phyloP scores from a whole-genome alignment of 768 basidiomycete genomes.

The Melanogaster broomeanus region DNA sequence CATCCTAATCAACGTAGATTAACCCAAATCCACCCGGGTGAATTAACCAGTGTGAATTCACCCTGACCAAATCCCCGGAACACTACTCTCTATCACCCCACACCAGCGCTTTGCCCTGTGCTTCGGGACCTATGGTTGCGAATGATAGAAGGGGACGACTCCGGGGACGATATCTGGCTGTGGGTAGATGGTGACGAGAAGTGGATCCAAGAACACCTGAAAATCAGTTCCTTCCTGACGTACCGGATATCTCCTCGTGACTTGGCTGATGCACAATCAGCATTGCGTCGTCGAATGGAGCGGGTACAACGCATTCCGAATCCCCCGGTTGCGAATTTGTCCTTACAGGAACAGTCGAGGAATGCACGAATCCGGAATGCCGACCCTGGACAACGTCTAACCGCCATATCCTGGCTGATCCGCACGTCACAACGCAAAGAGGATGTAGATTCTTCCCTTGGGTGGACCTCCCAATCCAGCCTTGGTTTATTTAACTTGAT shows the following conservation, averaged over 20 bases:
- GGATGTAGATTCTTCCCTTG: neutral
- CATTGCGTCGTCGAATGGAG: neutral
- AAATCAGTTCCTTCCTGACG: too few relatives aligned
- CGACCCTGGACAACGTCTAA: neutral
- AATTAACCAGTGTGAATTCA: too few relatives aligned
- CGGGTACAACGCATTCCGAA: neutral
- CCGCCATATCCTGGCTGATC: neutral
- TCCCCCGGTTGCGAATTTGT: neutral
- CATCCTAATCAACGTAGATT: too few relatives aligned
- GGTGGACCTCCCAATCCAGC: neutral
- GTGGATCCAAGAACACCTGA: neutral
- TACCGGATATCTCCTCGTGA: too few relatives aligned
- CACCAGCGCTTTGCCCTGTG: too few relatives aligned
- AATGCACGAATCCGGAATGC: neutral
- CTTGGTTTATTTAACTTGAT: neutral
- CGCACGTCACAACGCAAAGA: neutral
- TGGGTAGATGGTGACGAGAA: neutral
- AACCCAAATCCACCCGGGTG: too few relatives aligned
- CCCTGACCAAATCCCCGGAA: too few relatives aligned
- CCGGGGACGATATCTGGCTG: neutral
- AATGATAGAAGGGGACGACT: neutral
- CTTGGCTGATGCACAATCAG: neutral
- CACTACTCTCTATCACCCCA: too few relatives aligned
- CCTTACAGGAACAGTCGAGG: neutral
- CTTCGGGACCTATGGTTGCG: neutral